Percentiles rank a stretch among this genome's conserved stretches.
These are phyloP conservation scores for Lachnellula willkommii DNA, from an alignment of 2,329 filamentous ascomycete genomes.

Conservation along the genomic window DNA sequence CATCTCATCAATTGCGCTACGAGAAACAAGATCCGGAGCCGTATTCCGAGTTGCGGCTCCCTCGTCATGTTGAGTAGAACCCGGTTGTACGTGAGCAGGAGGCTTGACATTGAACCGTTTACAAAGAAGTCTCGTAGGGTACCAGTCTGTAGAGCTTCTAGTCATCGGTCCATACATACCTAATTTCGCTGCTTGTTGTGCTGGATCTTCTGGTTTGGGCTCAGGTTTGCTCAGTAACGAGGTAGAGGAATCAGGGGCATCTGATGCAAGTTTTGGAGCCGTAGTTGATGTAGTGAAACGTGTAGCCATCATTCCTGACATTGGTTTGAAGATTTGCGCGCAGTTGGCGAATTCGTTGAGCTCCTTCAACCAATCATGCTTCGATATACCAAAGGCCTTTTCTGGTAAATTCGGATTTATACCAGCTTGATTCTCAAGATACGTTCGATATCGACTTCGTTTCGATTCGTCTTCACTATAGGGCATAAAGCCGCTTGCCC, in stretches of 20 bases:
- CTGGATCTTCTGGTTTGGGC: slow-evolving; percentile 64
- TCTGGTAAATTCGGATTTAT: slow-evolving; percentile 54
- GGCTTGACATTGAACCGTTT: slow-evolving; percentile 88
- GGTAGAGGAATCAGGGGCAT: slow-evolving; percentile 33
- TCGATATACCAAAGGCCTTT: slow-evolving; percentile 38
- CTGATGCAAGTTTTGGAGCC: slow-evolving; percentile 36
- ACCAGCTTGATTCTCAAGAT: slow-evolving; percentile 72
- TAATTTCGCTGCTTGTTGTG: slow-evolving; percentile 78
- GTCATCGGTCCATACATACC: slow-evolving; percentile 94
- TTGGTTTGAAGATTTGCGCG: slow-evolving; percentile 80
- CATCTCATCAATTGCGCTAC: slow-evolving; percentile 50
- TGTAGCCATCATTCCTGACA: slow-evolving; percentile 87
- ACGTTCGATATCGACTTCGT: slow-evolving; percentile 71
- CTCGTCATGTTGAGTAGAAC: slow-evolving; percentile 39
- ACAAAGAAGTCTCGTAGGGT: slow-evolving; percentile 79
- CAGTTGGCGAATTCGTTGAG: slow-evolving; percentile 67
- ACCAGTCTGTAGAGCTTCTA: slow-evolving; percentile 64
- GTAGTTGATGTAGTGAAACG: slow-evolving; percentile 75
- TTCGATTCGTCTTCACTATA: slow-evolving; percentile 81
- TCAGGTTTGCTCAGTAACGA: slow-evolving; percentile 43
- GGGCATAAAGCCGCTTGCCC: slow-evolving; percentile 65
- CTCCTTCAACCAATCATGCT: slow-evolving; percentile 75
- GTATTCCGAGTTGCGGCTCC: slow-evolving; percentile 20
- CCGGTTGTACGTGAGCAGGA: slow-evolving; percentile 59
- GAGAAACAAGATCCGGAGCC: slow-evolving; percentile 45